phyloP scores from a whole-genome alignment of 2,329 filamentous ascomycete species.

The Aspergillus chevalieri region DNA sequence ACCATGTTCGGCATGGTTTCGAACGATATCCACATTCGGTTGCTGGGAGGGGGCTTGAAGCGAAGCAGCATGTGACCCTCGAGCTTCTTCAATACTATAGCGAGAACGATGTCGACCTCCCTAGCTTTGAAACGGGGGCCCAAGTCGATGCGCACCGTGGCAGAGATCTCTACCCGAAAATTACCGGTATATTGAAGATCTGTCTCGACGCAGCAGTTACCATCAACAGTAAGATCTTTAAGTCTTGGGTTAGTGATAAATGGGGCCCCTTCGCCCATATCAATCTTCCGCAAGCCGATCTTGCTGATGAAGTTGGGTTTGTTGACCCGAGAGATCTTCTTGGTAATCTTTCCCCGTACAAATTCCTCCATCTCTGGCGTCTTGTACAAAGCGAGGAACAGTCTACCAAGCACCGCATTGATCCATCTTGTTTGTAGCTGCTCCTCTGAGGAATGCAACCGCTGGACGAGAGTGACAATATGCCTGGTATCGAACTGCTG shows the following conservation, averaged over 20 bases:
- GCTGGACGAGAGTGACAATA: slow-evolving; percentile 83
- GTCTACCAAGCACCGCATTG: slow-evolving; percentile 79
- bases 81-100: slow-evolving; percentile 75
- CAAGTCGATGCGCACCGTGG: slow-evolving; percentile 87
- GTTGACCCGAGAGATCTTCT: slow-evolving; percentile 91
- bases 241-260: slow-evolving; percentile 83
- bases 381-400: slow-evolving; percentile 84
- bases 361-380: slow-evolving; percentile 74
- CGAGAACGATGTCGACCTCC: slow-evolving; percentile 82
- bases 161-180: slow-evolving; percentile 81
- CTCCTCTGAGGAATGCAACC: slow-evolving; percentile 84
- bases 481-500: slow-evolving; percentile 76
- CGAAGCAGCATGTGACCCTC: slow-evolving; percentile 80
- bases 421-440: slow-evolving; percentile 87
- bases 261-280: slow-evolving; percentile 80
- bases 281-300: slow-evolving; percentile 73
- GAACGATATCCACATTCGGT: slow-evolving; percentile 93
- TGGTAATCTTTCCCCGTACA: slow-evolving; percentile 79
- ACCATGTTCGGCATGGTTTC: slow-evolving; percentile 91
- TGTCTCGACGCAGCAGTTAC: slow-evolving; percentile 78
- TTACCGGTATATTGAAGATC: slow-evolving; percentile 86
- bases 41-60: slow-evolving; percentile 91
- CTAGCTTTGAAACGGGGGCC: slow-evolving; percentile 81
- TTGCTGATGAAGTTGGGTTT: slow-evolving; percentile 84
- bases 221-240: slow-evolving; percentile 84